Conservation (phyloP, 2,329 filamentous ascomycete species). For the Juglanconis sp. region DNA sequence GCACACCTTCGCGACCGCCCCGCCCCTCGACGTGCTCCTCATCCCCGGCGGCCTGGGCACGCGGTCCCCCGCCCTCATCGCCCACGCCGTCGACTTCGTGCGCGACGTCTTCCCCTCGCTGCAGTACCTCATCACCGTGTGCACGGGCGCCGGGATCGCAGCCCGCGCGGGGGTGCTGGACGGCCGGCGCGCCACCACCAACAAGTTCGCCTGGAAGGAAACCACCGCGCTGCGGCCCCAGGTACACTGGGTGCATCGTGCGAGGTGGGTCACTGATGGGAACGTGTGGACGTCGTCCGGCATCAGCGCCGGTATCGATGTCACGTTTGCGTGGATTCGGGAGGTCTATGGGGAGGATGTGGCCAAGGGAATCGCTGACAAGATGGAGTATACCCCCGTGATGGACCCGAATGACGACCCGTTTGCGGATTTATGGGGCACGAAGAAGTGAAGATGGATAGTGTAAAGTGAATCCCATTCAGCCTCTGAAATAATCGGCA, state of each 20-base stretch:
- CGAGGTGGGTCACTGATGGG: conserved; percentile 57
- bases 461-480: too few relatives aligned
- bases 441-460: background rate
- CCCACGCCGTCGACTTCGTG: conserved; percentile 36
- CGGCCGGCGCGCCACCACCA: conserved; percentile 53
- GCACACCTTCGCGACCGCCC: conserved; percentile 50
- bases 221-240: conserved; percentile 37
- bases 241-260: conserved; percentile 49
- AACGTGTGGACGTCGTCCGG: conserved; percentile 58
- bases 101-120: conserved; percentile 34
- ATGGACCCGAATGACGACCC: conserved; percentile 49
- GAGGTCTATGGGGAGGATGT: conserved; percentile 50
- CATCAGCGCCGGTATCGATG: conserved; percentile 60
- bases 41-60: conserved; percentile 61
- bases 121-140: conserved; percentile 52
- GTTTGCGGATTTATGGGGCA: conserved; percentile 40
- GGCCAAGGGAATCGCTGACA: conserved; percentile 45
- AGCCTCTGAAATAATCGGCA: too few relatives aligned
- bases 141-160: conserved; percentile 51
- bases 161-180: conserved; percentile 52
- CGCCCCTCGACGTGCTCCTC: conserved; percentile 61
- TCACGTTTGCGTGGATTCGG: conserved; percentile 54
- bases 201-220: conserved; percentile 47
- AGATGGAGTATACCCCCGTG: conserved; percentile 58
- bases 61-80: conserved; percentile 33